Conservation (phyloP, 441 rosid genomes). For the Theobroma grandiflorum region DNA sequence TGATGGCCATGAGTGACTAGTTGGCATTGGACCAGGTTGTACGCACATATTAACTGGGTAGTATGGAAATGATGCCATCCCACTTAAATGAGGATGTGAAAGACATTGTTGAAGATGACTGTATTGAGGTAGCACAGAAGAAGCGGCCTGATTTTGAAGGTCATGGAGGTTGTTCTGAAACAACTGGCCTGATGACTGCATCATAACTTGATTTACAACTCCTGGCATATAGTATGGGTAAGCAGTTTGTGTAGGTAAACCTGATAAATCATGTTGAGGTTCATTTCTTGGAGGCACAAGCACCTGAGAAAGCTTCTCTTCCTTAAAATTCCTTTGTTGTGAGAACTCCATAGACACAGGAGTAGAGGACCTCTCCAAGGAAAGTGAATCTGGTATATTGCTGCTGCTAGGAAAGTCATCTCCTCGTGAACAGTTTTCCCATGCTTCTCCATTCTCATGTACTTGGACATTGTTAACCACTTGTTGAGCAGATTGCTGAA, state of each 20-base stretch:
- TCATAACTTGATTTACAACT: constrained; percentile 72
- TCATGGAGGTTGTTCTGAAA: constrained; percentile 62
- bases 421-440: constrained; percentile 66
- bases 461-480: constrained; percentile 45
- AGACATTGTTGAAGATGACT: constrained; percentile 71
- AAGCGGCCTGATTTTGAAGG: constrained; percentile 48
- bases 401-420: constrained; percentile 70
- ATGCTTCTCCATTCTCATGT: constrained; percentile 60
- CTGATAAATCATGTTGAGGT: constrained; percentile 50
- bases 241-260: constrained; percentile 55
- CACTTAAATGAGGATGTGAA: constrained; percentile 64
- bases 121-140: constrained; percentile 65
- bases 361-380: constrained; percentile 68
- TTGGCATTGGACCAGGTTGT: constrained; percentile 71
- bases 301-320: constrained; percentile 49
- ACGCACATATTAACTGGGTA: constrained; percentile 70
- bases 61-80: constrained; percentile 75
- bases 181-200: constrained; percentile 68
- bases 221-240: constrained; percentile 83
- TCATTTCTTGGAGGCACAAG: constrained; percentile 51
- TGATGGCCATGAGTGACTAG: constrained; percentile 66
- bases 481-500: constrained; percentile 46
- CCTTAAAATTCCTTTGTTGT: constrained; percentile 50
- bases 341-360: constrained; percentile 61
- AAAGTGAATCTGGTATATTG: constrained; percentile 54